phyloP scores from a whole-genome alignment of 768 basidiomycete genomes.

The Bullera alba region DNA sequence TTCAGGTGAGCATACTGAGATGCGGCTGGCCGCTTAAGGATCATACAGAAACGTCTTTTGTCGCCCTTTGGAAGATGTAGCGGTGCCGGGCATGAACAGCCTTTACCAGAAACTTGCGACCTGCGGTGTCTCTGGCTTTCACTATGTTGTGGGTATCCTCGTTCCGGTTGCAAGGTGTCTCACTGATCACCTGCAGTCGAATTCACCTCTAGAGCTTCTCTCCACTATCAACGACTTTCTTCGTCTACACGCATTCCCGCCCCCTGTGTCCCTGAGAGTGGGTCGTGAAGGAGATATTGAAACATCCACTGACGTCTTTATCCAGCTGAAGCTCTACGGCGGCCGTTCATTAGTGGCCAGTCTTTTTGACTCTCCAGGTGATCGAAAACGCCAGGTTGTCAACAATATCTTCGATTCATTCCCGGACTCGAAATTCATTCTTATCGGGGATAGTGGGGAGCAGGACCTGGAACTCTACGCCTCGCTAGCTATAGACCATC shows the following conservation, averaged over 20 bases:
- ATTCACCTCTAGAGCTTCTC: slow-evolving; percentile 77
- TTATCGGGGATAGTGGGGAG: slow-evolving; percentile 88
- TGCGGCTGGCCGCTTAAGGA: background rate
- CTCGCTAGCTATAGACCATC: slow-evolving; percentile 61
- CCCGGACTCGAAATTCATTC: slow-evolving; percentile 65
- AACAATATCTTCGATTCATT: slow-evolving; percentile 68
- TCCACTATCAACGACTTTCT: slow-evolving; percentile 74
- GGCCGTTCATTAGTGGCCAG: slow-evolving; percentile 73
- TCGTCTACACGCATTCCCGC: slow-evolving; percentile 46
- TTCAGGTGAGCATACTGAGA: slow-evolving; percentile 52
- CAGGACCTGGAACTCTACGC: slow-evolving; percentile 91
- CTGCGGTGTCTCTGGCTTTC: slow-evolving; percentile 58
- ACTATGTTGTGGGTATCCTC: slow-evolving; percentile 51
- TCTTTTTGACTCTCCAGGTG: slow-evolving; percentile 67
- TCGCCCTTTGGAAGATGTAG: slow-evolving; percentile 66
- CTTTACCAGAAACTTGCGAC: slow-evolving; percentile 38
- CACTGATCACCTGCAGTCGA: slow-evolving; percentile 50
- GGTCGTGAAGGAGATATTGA: background rate
- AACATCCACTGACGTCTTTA: background rate
- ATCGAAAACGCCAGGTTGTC: slow-evolving; percentile 73
- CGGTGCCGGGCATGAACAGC: slow-evolving; percentile 55
- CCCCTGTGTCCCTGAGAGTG: slow-evolving; percentile 28
- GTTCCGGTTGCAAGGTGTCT: background rate
- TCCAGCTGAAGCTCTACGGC: slow-evolving; percentile 65
- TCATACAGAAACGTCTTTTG: slow-evolving; percentile 69